phyloP scores from a whole-genome alignment of 2,329 filamentous ascomycete genomes.

The Beauveria varroae region DNA sequence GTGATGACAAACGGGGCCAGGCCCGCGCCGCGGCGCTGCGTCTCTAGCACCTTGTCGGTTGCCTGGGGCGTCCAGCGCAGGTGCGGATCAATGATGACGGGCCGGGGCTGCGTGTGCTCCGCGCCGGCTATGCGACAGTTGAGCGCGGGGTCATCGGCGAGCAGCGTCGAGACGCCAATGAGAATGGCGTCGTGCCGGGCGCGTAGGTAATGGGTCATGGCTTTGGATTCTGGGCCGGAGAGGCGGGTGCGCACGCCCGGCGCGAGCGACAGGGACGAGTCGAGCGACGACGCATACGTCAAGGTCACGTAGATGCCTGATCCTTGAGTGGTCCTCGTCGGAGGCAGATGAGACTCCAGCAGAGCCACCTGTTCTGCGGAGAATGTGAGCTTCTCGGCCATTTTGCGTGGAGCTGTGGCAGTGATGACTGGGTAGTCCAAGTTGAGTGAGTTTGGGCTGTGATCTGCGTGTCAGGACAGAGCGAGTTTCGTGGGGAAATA shows the following conservation, averaged over 20 bases:
- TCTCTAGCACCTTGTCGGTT: slow-evolving; percentile 56
- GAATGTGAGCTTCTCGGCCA: slow-evolving; percentile 29
- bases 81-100: slow-evolving; percentile 73
- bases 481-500: background rate
- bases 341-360: slow-evolving; percentile 28
- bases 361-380: slow-evolving; percentile 22
- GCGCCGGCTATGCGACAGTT: slow-evolving; percentile 68
- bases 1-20: slow-evolving; percentile 67
- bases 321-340: background rate
- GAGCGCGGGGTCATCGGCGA: slow-evolving; percentile 76
- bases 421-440: background rate
- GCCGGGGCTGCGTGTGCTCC: slow-evolving; percentile 60
- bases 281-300: slow-evolving; percentile 86
- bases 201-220: slow-evolving; percentile 89
- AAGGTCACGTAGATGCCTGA: slow-evolving; percentile 57
- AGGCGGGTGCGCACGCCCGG: slow-evolving; percentile 76
- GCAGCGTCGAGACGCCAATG: slow-evolving; percentile 74
- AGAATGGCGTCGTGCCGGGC: slow-evolving; percentile 77
- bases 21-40: slow-evolving; percentile 58
- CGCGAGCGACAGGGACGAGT: slow-evolving; percentile 67
- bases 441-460: too few relatives aligned
- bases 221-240: slow-evolving; percentile 75
- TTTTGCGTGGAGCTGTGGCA: slow-evolving; percentile 12
- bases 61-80: slow-evolving; percentile 61
- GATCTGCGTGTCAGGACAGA: background rate